Conservation (phyloP, 352 stramenopile genomes). For the Phytophthora niederhauseri region DNA sequence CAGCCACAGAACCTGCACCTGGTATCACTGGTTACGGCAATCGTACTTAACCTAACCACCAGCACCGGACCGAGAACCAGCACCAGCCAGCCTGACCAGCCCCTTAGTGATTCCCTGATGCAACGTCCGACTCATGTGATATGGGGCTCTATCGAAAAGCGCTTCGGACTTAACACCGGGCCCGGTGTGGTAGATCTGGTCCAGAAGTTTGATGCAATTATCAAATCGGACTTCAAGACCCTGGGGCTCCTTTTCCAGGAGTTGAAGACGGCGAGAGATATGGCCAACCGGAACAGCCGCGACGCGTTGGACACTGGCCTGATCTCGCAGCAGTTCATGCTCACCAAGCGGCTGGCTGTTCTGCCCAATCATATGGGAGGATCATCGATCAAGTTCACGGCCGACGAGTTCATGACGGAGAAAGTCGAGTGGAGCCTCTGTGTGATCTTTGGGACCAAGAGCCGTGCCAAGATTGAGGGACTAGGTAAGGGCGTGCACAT, state of each 20-base stretch:
- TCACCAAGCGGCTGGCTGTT: not conserved
- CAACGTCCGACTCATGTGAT: slow-evolving; percentile 7
- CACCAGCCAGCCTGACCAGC: too few species aligned
- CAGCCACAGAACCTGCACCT: too few species aligned
- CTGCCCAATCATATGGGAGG: not conserved
- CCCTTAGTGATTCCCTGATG: not conserved
- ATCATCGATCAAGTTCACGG: not conserved
- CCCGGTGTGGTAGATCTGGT: slow-evolving; percentile 4
- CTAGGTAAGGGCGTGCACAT: not conserved
- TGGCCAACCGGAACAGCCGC: not conserved
- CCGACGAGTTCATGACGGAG: not conserved
- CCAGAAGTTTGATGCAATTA: not conserved
- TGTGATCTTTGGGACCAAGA: slow-evolving; percentile 16
- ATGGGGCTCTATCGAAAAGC: slow-evolving; percentile 1
- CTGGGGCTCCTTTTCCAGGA: not conserved
- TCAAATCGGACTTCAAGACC: not conserved
- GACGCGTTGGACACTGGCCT: not conserved
- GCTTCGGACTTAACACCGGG: slow-evolving; percentile 6
- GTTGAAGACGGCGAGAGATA: not conserved
- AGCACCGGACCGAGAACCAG: too few species aligned
- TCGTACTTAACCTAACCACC: too few species aligned
- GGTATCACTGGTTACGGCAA: too few species aligned
- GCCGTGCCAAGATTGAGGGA: slow-evolving; percentile 6
- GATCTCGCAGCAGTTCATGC: not conserved
- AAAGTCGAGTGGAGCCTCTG: not conserved